Evolutionary conservation across 345 rosid genomes (phyloP), one percentile per base, ranked within the genome.

Genomic region (Acer campestre): DNA sequence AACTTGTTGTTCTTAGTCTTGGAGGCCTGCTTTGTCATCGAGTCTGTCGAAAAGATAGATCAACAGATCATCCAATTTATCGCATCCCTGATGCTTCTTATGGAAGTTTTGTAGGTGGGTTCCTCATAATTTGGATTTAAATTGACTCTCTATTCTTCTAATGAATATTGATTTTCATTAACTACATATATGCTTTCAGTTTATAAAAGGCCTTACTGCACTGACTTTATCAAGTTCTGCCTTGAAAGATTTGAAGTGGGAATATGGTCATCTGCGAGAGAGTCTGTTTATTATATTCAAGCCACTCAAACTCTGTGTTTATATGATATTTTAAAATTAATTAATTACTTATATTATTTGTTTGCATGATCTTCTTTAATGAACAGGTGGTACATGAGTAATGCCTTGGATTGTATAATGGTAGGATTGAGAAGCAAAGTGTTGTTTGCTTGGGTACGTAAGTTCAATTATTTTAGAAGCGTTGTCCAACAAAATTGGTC

Each of bases 221-320:
- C 81, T 16, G 86, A 80, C 0, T 88, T 85, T 17, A 29, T 88
- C 40, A 73, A 73, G 68, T 86, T 86, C n/a, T 82, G 88, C 31
- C 79, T 85, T 16, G 84, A 84, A 46, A 78, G 79, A 67, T 86
- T 85, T 31, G 79, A 86, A 84, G 86, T 89, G 10, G 89, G 85
- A 61, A 73, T 86, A 18, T 87, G 90, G 92, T 89, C 90, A 0
- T 75, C 84, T 53, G 85, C 84, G 44, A 77, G 27, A 66, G 79
- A 75, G 86, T 77, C 48, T 6, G 49, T 44, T 44, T 44, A 6
- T 7, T 4, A 49, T 12, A 3, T 6, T 66, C 44, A 7, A 35
- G 31, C 46, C 5, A 35, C 35, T 65, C 16, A 7, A 65, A 65
- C 10, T 17, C 56, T 71, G 11, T 8, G 12, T 23, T 70, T 48